phyloP scores from a whole-genome alignment of 768 basidiomycete genomes.

The Trichaptum fuscoviolaceum region DNA sequence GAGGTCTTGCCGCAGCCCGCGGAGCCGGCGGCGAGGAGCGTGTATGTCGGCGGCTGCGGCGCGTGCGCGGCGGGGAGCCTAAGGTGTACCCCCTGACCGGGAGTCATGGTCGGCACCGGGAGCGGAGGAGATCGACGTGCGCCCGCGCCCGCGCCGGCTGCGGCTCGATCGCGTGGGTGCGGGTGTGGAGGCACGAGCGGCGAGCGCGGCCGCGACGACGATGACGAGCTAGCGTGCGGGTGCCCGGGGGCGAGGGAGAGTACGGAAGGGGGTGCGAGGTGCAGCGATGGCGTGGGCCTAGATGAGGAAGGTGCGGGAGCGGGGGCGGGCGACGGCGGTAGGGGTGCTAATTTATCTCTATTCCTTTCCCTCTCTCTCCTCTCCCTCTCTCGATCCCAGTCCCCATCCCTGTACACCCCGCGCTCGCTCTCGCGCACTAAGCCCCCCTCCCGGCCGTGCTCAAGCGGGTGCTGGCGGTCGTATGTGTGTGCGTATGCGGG shows the following conservation, averaged over 20 bases:
- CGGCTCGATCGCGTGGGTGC: background rate
- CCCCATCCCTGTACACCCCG: too few species aligned
- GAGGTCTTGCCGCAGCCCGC: constrained; percentile 77
- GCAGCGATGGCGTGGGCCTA: background rate
- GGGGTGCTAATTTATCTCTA: background rate
- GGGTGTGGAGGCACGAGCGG: background rate
- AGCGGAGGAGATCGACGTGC: background rate
- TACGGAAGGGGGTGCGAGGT: background rate
- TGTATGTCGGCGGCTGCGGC: constrained; percentile 36
- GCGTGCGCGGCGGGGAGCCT: background rate
- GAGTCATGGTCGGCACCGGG: too few species aligned
- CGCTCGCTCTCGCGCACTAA: background rate
- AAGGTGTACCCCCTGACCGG: background rate
- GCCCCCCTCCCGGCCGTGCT: background rate
- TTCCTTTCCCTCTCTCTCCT: too few species aligned
- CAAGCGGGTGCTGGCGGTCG: background rate
- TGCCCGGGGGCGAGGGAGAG: too few species aligned
- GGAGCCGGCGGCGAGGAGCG: constrained; percentile 78
- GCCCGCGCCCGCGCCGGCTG: too few species aligned
- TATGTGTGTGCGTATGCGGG: too few species aligned
- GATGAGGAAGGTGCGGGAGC: background rate
- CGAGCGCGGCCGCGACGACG: background rate
- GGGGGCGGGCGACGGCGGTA: background rate
- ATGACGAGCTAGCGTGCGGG: too few species aligned
- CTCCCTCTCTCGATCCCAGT: background rate